Evolutionary conservation across 495 filamentous ascomycete species (phyloP).

Genomic region (Trypethelium eluteriae): DNA sequence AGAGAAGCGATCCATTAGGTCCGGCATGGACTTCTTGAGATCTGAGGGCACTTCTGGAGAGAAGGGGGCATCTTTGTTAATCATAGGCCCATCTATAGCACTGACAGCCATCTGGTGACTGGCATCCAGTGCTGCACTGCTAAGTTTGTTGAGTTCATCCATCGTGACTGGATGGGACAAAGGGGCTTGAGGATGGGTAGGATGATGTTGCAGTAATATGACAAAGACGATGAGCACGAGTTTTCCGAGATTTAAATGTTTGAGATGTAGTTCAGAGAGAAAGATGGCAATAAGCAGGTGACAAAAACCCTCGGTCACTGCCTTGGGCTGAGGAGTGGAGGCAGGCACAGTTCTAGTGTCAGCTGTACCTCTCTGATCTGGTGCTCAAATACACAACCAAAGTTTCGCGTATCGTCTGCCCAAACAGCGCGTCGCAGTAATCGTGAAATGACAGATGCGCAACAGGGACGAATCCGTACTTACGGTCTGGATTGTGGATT

Average conservation of each 20-base stretch:
- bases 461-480: too few relatives aligned
- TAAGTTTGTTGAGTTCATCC: constrained; percentile 18
- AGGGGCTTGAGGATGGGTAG: neutral
- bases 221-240: neutral
- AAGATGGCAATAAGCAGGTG: neutral
- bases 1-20: constrained; percentile 26
- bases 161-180: neutral
- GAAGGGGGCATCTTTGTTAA: constrained; percentile 19
- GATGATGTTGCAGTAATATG: neutral
- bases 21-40: constrained; percentile 19
- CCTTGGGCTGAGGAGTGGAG: neutral
- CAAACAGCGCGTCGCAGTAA: too few relatives aligned
- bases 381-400: neutral
- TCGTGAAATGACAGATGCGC: too few relatives aligned
- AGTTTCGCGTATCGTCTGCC: too few relatives aligned
- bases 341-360: neutral
- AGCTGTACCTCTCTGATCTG: neutral
- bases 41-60: constrained; percentile 25
- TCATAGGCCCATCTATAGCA: constrained; percentile 13
- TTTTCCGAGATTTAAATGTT: neutral
- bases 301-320: neutral
- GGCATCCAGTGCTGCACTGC: constrained; percentile 5
- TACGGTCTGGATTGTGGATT: too few relatives aligned
- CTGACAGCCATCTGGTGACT: constrained; percentile 21
- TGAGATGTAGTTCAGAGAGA: neutral